phyloP scores from a whole-genome alignment of 192 early-diverging fungal species.

The Polychytrium aggregatum region DNA sequence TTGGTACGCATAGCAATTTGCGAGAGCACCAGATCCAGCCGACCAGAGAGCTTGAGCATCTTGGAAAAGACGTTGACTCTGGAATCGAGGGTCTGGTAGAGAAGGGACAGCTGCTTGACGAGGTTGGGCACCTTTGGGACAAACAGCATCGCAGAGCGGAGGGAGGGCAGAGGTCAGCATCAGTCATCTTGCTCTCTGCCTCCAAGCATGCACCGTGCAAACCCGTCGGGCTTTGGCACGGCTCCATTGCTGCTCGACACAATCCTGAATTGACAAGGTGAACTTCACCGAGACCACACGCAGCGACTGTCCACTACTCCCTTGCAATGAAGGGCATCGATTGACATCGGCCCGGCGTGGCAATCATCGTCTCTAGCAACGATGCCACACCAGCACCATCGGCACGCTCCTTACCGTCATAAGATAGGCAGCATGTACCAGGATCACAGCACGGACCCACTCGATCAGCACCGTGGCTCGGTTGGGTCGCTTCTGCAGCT shows the following conservation, averaged over 20 bases:
- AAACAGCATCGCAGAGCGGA: neutral
- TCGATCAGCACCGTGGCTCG: constrained; percentile 27
- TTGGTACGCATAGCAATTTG: constrained; percentile 15
- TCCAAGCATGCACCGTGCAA: too few relatives aligned
- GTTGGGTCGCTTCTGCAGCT: constrained; percentile 22
- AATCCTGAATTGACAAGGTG: too few relatives aligned
- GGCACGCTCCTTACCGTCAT: constrained; percentile 32
- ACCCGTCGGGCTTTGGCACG: neutral
- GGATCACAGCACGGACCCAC: constrained; percentile 33
- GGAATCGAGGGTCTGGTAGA: constrained; percentile 23
- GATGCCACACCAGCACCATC: too few relatives aligned
- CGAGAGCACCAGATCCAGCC: constrained; percentile 29
- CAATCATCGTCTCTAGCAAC: too few relatives aligned
- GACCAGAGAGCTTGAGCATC: constrained; percentile 26
- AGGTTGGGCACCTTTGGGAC: constrained; percentile 11
- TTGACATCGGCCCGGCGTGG: too few relatives aligned
- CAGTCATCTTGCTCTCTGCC: too few relatives aligned
- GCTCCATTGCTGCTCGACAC: neutral
- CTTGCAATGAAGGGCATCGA: too few relatives aligned
- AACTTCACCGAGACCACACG: too few relatives aligned
- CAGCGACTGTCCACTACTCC: too few relatives aligned
- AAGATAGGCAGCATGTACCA: constrained; percentile 26
- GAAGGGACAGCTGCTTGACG: constrained; percentile 8
- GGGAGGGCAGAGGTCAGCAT: too few relatives aligned
- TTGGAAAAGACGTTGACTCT: constrained; percentile 15